Evolutionary conservation across 345 rosid genomes (phyloP), one percentile per base, ranked within the genome.

Genomic region (Citrus hindsii): DNA sequence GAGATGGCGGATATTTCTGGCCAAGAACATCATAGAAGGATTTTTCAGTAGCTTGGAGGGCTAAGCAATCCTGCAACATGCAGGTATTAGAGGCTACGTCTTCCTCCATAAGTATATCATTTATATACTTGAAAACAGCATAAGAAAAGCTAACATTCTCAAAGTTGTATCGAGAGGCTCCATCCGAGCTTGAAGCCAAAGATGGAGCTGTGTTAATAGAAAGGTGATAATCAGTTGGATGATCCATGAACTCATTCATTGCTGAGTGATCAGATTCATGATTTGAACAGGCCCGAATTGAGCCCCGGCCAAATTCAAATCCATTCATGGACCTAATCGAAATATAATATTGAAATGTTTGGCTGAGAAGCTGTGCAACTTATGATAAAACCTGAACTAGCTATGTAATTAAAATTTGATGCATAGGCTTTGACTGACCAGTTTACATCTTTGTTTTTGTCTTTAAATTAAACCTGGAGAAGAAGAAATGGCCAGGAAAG

Each of bases 41-140:
- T 69, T 87, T 87, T 69, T 89, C 94, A 10, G 85, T 84, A 12
- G 89, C 90, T 82, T 89, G 94, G 58, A 90, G 90, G 51, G 91
- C 85, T 46, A 86, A 80, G 70, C 79, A 83, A 59, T 83, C 89
- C 82, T 84, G 88, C 61, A 86, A 78, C 90, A 87, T 85, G 80
- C 89, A 87, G 62, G 83, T 80, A 77, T 85, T 77, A n/a, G 79
- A 83, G 69, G 83, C 93, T 28, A 80, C 48, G 55, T 85, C 86
- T 81, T 90, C 91, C 79, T 88, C 90, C 93, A 88, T 86, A 28
- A 87, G 88, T 58, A 87, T 87, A 66, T 86, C 86, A 64, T 74
- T 78, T 55, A 88, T 86, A 83, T 71, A 88, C 82, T 85, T 87
- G 51, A 82, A 69, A 51, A 84, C 79, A 19, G 81, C 79, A 70